These are phyloP conservation scores for Aspergillus thermomutatus DNA, from an alignment of 2,329 filamentous ascomycete genomes.

Conservation along the genomic window DNA sequence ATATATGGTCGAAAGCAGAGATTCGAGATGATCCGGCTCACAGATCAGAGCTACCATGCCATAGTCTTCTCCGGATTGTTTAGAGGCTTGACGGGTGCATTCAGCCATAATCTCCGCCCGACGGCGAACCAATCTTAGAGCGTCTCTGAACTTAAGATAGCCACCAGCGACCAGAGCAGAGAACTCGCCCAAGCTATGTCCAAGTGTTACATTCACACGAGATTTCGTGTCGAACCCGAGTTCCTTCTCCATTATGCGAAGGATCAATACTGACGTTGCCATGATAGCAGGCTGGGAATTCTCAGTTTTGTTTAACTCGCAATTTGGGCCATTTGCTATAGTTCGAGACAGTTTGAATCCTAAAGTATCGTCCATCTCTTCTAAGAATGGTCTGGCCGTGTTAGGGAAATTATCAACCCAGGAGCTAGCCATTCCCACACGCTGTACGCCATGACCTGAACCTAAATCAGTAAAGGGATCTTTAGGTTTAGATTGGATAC, in stretches of 20 bases:
- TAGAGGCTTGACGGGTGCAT: constrained; percentile 65
- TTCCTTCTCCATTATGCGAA: constrained; percentile 80
- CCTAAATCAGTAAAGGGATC: constrained; percentile 11
- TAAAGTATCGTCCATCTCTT: constrained; percentile 79
- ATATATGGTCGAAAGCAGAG: constrained; percentile 69
- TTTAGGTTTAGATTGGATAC: not conserved
- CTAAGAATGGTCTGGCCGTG: constrained; percentile 71
- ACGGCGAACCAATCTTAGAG: constrained; percentile 69
- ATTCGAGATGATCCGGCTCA: constrained; percentile 70
- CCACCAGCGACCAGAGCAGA: constrained; percentile 83
- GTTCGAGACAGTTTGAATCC: constrained; percentile 71
- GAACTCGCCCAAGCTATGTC: constrained; percentile 91
- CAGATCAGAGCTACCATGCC: constrained; percentile 94
- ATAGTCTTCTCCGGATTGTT: constrained; percentile 72
- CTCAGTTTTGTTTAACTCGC: constrained; percentile 72
- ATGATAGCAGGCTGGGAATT: constrained; percentile 96
- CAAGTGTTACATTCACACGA: constrained; percentile 76
- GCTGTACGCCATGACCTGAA: constrained; percentile 81
- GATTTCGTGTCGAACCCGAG: constrained; percentile 72
- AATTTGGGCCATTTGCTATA: constrained; percentile 77
- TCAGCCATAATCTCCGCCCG: constrained; percentile 81
- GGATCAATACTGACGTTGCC: constrained; percentile 86
- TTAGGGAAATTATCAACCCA: constrained; percentile 84
- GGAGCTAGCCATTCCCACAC: constrained; percentile 79
- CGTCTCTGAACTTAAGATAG: constrained; percentile 73